Conservation (phyloP, 1,284 basidiomycete species). For the Paramarasmius palmivorus region DNA sequence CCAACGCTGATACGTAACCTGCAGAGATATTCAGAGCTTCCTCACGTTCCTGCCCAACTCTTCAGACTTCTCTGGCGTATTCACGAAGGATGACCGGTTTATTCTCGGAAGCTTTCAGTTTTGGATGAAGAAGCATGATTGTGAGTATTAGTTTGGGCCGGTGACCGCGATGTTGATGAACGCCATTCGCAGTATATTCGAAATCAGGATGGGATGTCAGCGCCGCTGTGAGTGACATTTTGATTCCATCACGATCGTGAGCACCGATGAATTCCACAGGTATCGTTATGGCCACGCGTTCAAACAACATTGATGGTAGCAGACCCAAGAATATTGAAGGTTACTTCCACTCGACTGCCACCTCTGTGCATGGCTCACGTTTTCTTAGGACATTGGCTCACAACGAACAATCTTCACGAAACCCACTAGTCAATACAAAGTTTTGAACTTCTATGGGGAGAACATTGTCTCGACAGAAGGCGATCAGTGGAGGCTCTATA, state of each 20-base stretch:
- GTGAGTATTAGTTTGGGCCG: neutral
- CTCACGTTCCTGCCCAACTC: conserved; percentile 1
- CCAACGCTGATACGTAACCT: too few relatives aligned
- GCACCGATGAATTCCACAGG: too few relatives aligned
- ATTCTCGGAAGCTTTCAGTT: conserved; percentile 1
- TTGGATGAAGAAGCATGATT: conserved; percentile 4
- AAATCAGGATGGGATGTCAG: conserved; percentile 4
- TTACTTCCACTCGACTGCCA: neutral
- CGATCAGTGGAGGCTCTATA: conserved; percentile 44
- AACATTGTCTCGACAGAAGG: conserved; percentile 45
- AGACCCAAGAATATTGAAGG: neutral
- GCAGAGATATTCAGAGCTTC: neutral
- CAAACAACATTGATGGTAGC: neutral
- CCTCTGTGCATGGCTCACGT: neutral
- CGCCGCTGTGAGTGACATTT: conserved; percentile 1
- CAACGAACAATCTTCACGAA: conserved; percentile 29
- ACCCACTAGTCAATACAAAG: conserved; percentile 27
- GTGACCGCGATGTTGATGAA: neutral
- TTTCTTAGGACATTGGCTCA: neutral
- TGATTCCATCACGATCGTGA: too few relatives aligned
- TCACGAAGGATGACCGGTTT: neutral
- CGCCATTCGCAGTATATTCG: neutral
- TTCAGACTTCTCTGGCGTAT: neutral
- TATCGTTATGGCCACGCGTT: neutral
- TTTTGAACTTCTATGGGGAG: conserved; percentile 32